Evolutionary conservation across 179 eudicot genomes (phyloP).

Genomic region (Nepenthes alata): DNA sequence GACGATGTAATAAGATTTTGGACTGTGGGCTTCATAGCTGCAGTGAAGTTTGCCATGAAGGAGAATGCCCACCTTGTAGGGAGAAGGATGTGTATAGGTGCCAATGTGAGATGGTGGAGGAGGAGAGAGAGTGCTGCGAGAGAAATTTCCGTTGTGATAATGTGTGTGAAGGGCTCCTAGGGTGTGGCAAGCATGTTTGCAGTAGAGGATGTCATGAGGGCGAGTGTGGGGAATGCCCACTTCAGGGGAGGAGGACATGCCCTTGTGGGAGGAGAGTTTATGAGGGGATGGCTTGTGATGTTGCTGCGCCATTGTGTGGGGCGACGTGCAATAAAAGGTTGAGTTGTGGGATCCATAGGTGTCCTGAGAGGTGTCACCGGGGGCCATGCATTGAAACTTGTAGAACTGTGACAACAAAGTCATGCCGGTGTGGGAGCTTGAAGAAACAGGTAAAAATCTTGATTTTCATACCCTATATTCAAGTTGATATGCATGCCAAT

Average conservation of each 20-base stretch:
- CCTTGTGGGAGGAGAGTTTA: constrained; percentile 80
- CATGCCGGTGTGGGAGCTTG: constrained; percentile 86
- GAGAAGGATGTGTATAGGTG: constrained; percentile 54
- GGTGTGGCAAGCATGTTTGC: constrained; percentile 83
- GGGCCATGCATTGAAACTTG: constrained; percentile 77
- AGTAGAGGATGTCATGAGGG: constrained; percentile 74
- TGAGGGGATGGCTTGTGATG: constrained; percentile 95
- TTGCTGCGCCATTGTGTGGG: constrained; percentile 63
- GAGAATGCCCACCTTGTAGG: constrained; percentile 66
- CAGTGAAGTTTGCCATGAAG: constrained; percentile 69
- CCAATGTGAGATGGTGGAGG: constrained; percentile 63
- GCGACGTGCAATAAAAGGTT: constrained; percentile 72
- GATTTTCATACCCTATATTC: neutral
- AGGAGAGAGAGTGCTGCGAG: constrained; percentile 67
- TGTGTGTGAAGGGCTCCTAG: constrained; percentile 42
- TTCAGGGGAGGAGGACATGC: constrained; percentile 76
- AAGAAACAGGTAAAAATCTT: constrained; percentile 64
- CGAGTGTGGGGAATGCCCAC: constrained; percentile 76
- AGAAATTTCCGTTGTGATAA: constrained; percentile 56
- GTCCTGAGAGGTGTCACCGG: constrained; percentile 89
- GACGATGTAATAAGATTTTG: constrained; percentile 38
- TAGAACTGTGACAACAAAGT: constrained; percentile 57
- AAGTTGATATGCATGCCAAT: constrained; percentile 4
- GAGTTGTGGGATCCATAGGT: constrained; percentile 72
- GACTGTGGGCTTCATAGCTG: constrained; percentile 67